Evolutionary conservation across 148 eudicot genomes (phyloP).

Genomic region (Diospyros kaki): DNA sequence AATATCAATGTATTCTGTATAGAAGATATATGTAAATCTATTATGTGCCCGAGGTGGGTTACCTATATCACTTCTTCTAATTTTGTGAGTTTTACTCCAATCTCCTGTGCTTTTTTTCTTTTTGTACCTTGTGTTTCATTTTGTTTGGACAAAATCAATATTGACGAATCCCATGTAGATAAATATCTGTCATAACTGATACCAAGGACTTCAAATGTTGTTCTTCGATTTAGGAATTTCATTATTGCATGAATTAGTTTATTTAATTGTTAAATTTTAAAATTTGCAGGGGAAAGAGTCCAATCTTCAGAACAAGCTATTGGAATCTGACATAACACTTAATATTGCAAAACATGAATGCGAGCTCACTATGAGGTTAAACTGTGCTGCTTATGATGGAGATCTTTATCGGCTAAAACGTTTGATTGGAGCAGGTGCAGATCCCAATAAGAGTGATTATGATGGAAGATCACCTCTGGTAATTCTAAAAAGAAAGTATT

Average conservation of each 20-base stretch:
- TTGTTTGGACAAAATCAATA: neutral
- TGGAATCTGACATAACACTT: slow-evolving; percentile 28
- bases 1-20: no score
- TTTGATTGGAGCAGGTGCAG: slow-evolving; percentile 35
- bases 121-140: neutral
- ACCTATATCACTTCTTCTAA: neutral
- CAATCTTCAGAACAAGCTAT: slow-evolving; percentile 14
- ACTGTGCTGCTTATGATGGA: slow-evolving; percentile 35
- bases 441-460: slow-evolving; percentile 30
- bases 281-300: slow-evolving; percentile 23
- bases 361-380: slow-evolving; percentile 30
- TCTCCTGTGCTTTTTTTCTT: neutral
- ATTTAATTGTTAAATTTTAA: neutral
- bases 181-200: neutral
- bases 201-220: neutral
- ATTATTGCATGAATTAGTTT: neutral
- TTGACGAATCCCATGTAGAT: no score
- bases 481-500: neutral
- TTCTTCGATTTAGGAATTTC: neutral
- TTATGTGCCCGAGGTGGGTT: slow-evolving; percentile 11
- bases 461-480: slow-evolving; percentile 41
- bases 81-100: neutral
- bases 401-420: slow-evolving; percentile 25
- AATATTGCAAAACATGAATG: slow-evolving; percentile 30
- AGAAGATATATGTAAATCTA: neutral